Evolutionary conservation across 768 basidiomycete genomes (phyloP), one percentile per base, ranked within the genome.

Genomic region (Panaeolus papilionaceus): DNA sequence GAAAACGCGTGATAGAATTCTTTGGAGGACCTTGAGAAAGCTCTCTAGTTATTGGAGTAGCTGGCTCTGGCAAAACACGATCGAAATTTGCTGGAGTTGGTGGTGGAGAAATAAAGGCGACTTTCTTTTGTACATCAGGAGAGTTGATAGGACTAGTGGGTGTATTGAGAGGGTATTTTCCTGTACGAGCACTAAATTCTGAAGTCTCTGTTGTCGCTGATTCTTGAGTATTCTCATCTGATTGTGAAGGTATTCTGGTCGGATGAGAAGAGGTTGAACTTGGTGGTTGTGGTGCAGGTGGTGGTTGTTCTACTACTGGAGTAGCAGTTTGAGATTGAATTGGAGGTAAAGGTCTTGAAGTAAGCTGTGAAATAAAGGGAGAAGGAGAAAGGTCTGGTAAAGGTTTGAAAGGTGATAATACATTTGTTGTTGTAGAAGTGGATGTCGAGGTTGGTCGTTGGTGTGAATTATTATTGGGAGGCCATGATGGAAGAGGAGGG

Each of bases 91-190:
- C 78, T 37, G 91, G 91, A 14, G 92, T 91, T 33, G 89, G 91
- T 23, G 91, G 88, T 62, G 93, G 92, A 37, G 92, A 93, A 73
- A 92, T 85, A 79, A 95, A 95, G 33, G 93, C 94, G 54, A 95
- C 94, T 80, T 94, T 94, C 84, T 95, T 95, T 74, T 86, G 87
- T 38, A 86, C 82, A 70, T 91, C 90, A 69, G 77, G 77, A 61
- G 76, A 67, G 26, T 75, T 72, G 51, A 69, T 71, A 9, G 74
- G 75, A 42, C 69, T 72, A 33, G 74, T 66, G 18, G 76, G 71
- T 26, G 71, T 73, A 71, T 80, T 81, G 38, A 77, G 66, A 28
- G 71, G 73, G 70, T 84, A 84, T 65, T 80, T 78, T n/a, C 79
- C 76, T 64, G 75, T 79, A 39, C 77, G 76, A 0, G 70, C 72